Conservation (phyloP, 2,329 filamentous ascomycete species). For the Hymenoscyphus linearis region DNA sequence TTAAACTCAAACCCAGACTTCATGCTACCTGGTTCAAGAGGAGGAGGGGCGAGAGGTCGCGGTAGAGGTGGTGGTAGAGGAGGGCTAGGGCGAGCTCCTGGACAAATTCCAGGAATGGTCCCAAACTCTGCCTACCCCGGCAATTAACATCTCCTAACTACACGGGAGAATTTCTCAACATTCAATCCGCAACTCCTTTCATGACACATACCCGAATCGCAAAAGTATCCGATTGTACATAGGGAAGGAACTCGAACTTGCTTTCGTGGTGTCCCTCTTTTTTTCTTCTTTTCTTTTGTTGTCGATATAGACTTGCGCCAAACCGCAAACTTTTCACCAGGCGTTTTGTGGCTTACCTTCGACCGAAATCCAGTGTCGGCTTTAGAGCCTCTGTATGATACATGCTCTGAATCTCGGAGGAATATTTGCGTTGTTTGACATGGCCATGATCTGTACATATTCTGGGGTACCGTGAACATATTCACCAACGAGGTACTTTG, state of each 20-base stretch:
- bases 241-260: constrained; percentile 12
- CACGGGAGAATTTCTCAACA: constrained; percentile 11
- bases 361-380: neutral
- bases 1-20: constrained; percentile 84
- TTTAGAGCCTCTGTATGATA: neutral
- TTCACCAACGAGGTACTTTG: neutral
- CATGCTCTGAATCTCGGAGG: neutral
- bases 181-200: constrained; percentile 13
- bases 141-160: neutral
- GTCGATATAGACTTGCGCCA: constrained; percentile 14
- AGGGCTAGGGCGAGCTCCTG: constrained; percentile 15
- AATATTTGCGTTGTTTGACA: neutral
- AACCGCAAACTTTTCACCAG: neutral
- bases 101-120: constrained; percentile 41
- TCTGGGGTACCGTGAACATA: constrained; percentile 2
- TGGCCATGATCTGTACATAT: constrained; percentile 4
- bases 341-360: constrained; percentile 1
- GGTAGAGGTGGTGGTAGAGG: constrained; percentile 18
- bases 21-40: constrained; percentile 50
- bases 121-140: constrained; percentile 51
- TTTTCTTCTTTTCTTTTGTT: constrained; percentile 15
- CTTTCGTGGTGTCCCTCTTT: constrained; percentile 2
- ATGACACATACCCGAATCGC: constrained; percentile 14
- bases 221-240: constrained; percentile 20
- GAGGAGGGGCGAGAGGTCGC: constrained; percentile 11